These are phyloP conservation scores for Clavispora asparagi DNA, from an alignment of 805 yeast species.

Conservation along the genomic window DNA sequence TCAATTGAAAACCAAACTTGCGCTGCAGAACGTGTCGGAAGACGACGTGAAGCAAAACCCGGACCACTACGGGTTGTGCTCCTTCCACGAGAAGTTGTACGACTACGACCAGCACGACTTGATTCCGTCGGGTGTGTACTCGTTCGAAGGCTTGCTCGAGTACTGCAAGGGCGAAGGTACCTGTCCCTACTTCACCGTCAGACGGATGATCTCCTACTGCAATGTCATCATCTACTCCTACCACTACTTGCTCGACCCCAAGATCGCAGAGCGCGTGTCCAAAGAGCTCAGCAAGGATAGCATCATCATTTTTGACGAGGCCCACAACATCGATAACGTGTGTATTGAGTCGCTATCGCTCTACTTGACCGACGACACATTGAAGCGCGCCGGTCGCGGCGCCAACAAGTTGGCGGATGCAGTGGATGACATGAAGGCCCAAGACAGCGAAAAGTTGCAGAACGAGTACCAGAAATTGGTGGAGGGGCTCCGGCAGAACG, in stretches of 20 bases:
- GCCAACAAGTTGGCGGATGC: constrained; percentile 73
- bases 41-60: constrained; percentile 44
- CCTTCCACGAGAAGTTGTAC: constrained; percentile 85
- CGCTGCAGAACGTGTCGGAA: constrained; percentile 39
- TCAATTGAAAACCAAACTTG: constrained; percentile 62
- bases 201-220: constrained; percentile 95
- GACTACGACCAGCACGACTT: constrained; percentile 83
- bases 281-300: constrained; percentile 87
- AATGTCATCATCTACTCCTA: constrained; percentile 93
- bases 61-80: constrained; percentile 51
- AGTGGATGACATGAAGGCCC: constrained; percentile 77
- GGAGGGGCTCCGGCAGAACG: constrained; percentile 81
- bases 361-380: constrained; percentile 85
- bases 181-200: constrained; percentile 95
- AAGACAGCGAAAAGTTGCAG: constrained; percentile 78
- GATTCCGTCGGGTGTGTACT: constrained; percentile 89
- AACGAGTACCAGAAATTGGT: constrained; percentile 90
- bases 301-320: constrained; percentile 95
- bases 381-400: constrained; percentile 83
- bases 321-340: constrained; percentile 97
- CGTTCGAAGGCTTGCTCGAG: constrained; percentile 76
- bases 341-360: constrained; percentile 93
- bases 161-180: constrained; percentile 76
- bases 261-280: constrained; percentile 93
- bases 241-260: constrained; percentile 94